A percentile compares a stretch with the other conserved stretches of the same genome.
phyloP scores from a whole-genome alignment of 768 basidiomycete genomes.

The Lactarius quietus region DNA sequence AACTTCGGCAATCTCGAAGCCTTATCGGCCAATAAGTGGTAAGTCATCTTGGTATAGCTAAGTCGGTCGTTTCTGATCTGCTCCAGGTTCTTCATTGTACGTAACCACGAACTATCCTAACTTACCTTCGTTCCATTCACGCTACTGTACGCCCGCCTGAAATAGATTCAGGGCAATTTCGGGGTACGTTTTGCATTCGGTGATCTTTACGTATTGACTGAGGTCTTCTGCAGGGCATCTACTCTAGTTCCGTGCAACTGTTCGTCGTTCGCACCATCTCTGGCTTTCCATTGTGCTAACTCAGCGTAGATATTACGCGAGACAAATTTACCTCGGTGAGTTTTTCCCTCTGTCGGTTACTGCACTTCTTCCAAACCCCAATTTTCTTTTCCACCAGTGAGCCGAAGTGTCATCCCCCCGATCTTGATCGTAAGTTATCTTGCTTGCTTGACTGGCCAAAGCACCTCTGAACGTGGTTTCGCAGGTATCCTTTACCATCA shows the following conservation, averaged over 20 bases:
- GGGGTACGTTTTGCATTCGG: no score
- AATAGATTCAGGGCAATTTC: no score
- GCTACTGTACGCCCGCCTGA: no score
- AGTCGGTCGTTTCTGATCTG: conserved; percentile 1
- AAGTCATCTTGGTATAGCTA: background rate
- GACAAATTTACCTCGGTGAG: conserved; percentile 5
- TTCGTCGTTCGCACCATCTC: background rate
- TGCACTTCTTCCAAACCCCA: background rate
- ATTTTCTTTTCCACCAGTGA: background rate
- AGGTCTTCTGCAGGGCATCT: background rate
- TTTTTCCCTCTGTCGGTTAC: background rate
- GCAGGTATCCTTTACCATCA: conserved; percentile 34
- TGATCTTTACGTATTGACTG: no score
- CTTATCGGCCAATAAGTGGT: conserved; percentile 43
- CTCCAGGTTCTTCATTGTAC: conserved; percentile 26
- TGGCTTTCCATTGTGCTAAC: background rate
- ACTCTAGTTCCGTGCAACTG: conserved; percentile 1
- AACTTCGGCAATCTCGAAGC: conserved; percentile 41
- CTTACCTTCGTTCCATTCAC: no score
- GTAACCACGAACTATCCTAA: conserved; percentile 3
- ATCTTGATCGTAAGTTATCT: background rate
- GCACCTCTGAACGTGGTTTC: background rate
- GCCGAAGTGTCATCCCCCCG: background rate
- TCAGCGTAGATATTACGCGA: background rate
- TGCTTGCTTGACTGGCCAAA: no score